A percentile compares a stretch with the other conserved stretches of the same genome.
Conservation (phyloP, 2,329 filamentous ascomycete genomes). For the Verticillium nubilum region DNA sequence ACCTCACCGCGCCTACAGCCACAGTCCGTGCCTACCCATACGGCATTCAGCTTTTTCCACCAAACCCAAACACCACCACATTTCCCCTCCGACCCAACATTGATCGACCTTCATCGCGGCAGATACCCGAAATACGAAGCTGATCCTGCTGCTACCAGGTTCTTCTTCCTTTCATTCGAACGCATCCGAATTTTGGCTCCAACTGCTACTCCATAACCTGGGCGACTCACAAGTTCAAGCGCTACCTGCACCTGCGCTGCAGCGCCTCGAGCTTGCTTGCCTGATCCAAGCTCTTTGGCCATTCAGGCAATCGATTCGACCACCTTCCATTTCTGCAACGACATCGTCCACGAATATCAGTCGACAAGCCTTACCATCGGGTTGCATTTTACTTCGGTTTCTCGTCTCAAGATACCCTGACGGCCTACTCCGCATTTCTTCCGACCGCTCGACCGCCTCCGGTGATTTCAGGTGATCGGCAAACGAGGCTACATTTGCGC, state of each 20-base stretch:
- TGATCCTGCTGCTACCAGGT: neutral
- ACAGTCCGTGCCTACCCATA: neutral
- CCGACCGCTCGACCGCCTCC: neutral
- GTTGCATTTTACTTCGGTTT: neutral
- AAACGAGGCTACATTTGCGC: neutral
- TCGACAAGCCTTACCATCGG: neutral
- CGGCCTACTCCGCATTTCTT: neutral
- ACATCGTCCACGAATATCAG: neutral
- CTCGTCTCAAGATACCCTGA: neutral
- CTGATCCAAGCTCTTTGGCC: neutral
- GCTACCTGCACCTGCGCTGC: neutral
- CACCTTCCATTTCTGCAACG: neutral
- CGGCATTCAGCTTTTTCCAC: neutral
- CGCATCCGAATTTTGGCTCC: neutral
- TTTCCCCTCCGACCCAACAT: slow-evolving; percentile 9
- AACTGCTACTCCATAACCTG: neutral
- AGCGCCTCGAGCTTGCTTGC: neutral
- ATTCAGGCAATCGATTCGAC: neutral
- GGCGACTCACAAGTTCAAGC: neutral
- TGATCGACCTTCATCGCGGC: neutral
- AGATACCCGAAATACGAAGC: neutral
- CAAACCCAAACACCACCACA: slow-evolving; percentile 6
- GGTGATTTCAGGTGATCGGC: neutral
- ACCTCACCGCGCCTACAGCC: neutral
- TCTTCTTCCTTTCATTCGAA: neutral